Base-by-base conservation (phyloP, 371 early-diverging fungal species). In the Encephalitozoon cuniculi region DNA sequence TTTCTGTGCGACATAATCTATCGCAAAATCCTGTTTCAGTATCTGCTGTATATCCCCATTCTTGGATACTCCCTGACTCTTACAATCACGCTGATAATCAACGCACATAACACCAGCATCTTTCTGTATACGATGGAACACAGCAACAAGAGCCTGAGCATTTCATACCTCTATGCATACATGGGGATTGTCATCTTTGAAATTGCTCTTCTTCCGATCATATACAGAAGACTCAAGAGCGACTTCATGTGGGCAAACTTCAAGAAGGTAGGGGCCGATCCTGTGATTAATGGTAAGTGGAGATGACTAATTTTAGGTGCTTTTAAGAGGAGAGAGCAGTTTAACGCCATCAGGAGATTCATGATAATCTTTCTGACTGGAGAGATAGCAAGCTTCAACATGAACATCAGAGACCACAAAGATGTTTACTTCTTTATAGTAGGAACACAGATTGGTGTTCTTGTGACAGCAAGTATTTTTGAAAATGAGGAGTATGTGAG, bases 191-290 rank as follows among this genome's bases (percentile, higher is more conserved):
- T 59, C 34, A 0, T 28, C 5, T 12, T 12, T 2, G 59, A 59
- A 37, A 9, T 59, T 4, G 9, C 18, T 30, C 30, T 59, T 15
- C 59, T 34, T 12, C 30, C 37, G 1, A 30, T 37, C 18, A 37
- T 59, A 37, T 59, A 59, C 37, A 59, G 37, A 37, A 59, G 37
- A 18, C 59, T 59, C 5, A 59, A 59, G 37, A 37, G 34, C 7
- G 32, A 37, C 37, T 59, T 59, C 5, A 59, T 59, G 59, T 59
- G 59, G 59, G 30, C 59, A n/a, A 59, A 59, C 34, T 59, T 59
- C 59, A 59, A 59, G 34, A 59, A 59, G 37, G 21, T 59, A 34
- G 59, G 59, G n/a, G 59, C 59, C n/a, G 34, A 59, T n/a, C 32
- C 59, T 34, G 37, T 4, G 0, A 59, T 59, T 18, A 59, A 59